These are phyloP conservation scores for Bothriochloa decipiens DNA, from an alignment of 176 grass and related monocot species.

Conservation along the genomic window DNA sequence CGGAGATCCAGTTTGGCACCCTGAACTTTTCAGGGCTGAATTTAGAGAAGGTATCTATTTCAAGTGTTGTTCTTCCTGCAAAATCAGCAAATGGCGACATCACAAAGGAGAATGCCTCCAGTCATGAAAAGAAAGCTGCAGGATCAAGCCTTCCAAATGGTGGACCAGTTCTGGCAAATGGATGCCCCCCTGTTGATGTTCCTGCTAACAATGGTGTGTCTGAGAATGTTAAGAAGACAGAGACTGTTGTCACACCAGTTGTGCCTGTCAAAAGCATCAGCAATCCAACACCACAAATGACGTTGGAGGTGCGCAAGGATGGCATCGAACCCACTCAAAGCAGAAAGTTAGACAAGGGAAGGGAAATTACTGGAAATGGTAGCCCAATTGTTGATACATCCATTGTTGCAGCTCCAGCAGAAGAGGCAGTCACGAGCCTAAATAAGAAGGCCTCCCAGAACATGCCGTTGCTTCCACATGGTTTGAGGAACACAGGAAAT, in stretches of 20 bases:
- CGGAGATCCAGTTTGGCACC: slow-evolving; percentile 77
- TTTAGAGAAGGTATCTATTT: slow-evolving; percentile 40
- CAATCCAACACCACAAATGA: slow-evolving; percentile 15
- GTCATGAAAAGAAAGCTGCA: slow-evolving; percentile 35
- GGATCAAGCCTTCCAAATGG: slow-evolving; percentile 44
- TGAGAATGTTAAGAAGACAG: slow-evolving; percentile 36
- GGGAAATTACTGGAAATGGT: slow-evolving; percentile 52
- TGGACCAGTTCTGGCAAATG: slow-evolving; percentile 52
- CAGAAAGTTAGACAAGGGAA: slow-evolving; percentile 41
- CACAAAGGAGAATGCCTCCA: slow-evolving; percentile 30
- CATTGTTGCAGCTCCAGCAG: slow-evolving; percentile 38
- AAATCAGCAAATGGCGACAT: slow-evolving; percentile 35
- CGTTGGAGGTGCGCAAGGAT: slow-evolving; percentile 9
- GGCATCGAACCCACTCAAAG: slow-evolving; percentile 10
- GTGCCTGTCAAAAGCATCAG: slow-evolving; percentile 21
- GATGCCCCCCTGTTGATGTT: slow-evolving; percentile 33
- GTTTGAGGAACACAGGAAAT: slow-evolving; percentile 95
- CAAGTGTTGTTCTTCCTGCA: slow-evolving; percentile 43
- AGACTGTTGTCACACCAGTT: slow-evolving; percentile 27
- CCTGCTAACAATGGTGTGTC: slow-evolving; percentile 41
- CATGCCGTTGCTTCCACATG: slow-evolving; percentile 69
- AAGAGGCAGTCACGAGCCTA: slow-evolving; percentile 20
- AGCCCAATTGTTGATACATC: slow-evolving; percentile 39
- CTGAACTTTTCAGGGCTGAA: slow-evolving; percentile 64
- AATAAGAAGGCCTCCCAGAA: slow-evolving; percentile 48